Conservation (phyloP, 305 asterid species). For the Fraxinus latifolia region DNA sequence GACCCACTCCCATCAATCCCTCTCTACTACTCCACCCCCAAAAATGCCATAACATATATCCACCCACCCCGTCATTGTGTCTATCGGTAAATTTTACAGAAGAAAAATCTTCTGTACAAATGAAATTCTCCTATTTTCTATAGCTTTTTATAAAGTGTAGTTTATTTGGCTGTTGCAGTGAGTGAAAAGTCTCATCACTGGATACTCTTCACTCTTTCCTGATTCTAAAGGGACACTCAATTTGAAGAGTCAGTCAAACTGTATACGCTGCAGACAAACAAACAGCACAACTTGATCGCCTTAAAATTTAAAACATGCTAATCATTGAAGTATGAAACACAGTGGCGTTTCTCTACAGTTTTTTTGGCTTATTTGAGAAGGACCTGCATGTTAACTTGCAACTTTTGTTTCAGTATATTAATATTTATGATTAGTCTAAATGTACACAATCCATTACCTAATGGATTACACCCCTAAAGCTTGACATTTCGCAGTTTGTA, state of each 20-base stretch:
- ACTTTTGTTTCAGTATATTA: neutral
- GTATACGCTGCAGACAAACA: neutral
- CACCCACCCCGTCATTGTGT: too few species aligned
- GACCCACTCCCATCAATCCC: neutral
- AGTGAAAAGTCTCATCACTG: neutral
- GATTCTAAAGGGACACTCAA: neutral
- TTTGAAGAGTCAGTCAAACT: neutral
- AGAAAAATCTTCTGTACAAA: too few species aligned
- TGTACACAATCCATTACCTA: too few species aligned
- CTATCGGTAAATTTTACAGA: too few species aligned
- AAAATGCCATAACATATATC: too few species aligned
- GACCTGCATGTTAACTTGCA: neutral
- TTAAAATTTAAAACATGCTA: neutral
- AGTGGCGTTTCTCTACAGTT: neutral
- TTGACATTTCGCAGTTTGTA: too few species aligned
- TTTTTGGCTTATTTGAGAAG: neutral
- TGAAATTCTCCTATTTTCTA: too few species aligned
- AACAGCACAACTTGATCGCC: neutral
- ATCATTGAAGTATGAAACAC: neutral
- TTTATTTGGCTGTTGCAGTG: neutral
- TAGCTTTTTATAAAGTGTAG: neutral
- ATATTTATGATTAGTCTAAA: too few species aligned
- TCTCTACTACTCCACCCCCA: neutral
- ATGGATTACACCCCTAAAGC: too few species aligned
- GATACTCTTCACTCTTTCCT: neutral